phyloP scores from a whole-genome alignment of 2,329 filamentous ascomycete genomes.

The Stemphylium lycopersici region DNA sequence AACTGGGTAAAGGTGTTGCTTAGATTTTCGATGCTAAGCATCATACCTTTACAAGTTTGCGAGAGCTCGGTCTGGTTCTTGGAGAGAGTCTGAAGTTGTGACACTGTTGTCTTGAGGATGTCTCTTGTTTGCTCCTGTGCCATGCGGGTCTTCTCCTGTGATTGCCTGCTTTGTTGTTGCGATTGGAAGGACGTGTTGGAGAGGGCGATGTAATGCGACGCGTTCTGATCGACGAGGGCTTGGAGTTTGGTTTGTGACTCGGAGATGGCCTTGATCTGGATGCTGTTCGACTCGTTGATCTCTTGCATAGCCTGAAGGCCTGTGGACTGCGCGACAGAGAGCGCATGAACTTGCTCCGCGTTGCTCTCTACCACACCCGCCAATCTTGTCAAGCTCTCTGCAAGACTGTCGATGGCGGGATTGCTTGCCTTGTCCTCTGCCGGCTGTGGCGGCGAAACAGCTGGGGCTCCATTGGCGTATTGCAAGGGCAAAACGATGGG shows the following conservation, averaged over 20 bases:
- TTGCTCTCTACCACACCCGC: conserved; percentile 38
- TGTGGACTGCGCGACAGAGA: conserved; percentile 42
- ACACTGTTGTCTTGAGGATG: conserved; percentile 33
- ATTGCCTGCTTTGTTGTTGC: conserved; percentile 33
- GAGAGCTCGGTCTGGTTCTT: conserved; percentile 37
- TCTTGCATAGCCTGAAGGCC: conserved; percentile 46
- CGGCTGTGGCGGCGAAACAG: conserved; percentile 11
- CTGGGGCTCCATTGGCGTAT: conserved; percentile 31
- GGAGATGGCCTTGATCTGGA: conserved; percentile 44
- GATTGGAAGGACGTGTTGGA: conserved; percentile 40
- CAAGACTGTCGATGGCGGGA: conserved; percentile 32
- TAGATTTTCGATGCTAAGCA: conserved; percentile 34
- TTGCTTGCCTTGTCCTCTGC: conserved; percentile 12
- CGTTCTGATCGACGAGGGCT: conserved; percentile 39
- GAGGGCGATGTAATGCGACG: conserved; percentile 44
- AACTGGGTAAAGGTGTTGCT: conserved; percentile 25
- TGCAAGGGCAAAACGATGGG: conserved; percentile 40
- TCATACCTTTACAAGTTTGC: conserved; percentile 39
- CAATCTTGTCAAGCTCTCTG: conserved; percentile 35
- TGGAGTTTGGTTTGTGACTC: conserved; percentile 41
- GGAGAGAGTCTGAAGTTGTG: conserved; percentile 38
- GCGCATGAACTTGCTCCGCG: conserved; percentile 40
- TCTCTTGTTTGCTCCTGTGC: conserved; percentile 37
- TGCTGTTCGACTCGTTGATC: conserved; percentile 44
- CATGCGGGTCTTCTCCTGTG: conserved; percentile 34